Percentiles rank a stretch among this genome's conserved stretches.
Evolutionary conservation across 108 stramenopile species (phyloP).

Genomic region (Phaeodactylum tricornutum): DNA sequence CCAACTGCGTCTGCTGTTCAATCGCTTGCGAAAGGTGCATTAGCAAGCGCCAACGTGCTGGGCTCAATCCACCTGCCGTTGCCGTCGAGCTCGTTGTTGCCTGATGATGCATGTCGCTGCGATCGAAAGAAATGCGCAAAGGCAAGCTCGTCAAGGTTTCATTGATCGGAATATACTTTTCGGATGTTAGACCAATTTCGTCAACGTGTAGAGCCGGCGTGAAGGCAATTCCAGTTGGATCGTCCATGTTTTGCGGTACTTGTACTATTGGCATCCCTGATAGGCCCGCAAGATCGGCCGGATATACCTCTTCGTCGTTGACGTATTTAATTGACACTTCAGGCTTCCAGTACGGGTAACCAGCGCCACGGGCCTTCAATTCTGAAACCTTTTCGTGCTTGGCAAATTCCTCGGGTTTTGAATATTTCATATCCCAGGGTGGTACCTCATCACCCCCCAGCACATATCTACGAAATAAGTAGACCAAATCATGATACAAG

Average conservation of each 20-base stretch:
- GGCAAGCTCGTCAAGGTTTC: constrained; percentile 78
- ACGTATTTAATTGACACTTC: constrained; percentile 69
- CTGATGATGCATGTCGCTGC: constrained; percentile 38
- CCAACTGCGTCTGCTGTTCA: constrained; percentile 75
- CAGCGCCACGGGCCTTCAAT: constrained; percentile 42
- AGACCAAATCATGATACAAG: constrained; percentile 52
- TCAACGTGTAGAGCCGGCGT: constrained; percentile 81
- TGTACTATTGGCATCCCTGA: constrained; percentile 52
- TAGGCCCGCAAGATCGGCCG: constrained; percentile 40
- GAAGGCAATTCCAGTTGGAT: constrained; percentile 58
- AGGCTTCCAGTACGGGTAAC: constrained; percentile 81
- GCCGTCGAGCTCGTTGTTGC: constrained; percentile 17
- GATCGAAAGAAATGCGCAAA: constrained; percentile 74
- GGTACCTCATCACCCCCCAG: constrained; percentile 16
- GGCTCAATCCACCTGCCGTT: constrained; percentile 59
- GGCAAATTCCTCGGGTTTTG: constrained; percentile 41
- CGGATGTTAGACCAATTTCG: constrained; percentile 89
- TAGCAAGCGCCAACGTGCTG: constrained; percentile 72
- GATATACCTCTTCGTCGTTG: constrained; percentile 58
- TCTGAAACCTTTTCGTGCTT: constrained; percentile 34
- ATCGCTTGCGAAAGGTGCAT: constrained; percentile 65
- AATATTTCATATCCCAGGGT: constrained; percentile 62
- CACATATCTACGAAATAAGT: constrained; percentile 31
- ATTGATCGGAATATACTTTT: constrained; percentile 91
- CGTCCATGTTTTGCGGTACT: constrained; percentile 16